These are phyloP conservation scores for Tuber calosporum DNA, from an alignment of 495 filamentous ascomycete genomes.

Conservation along the genomic window DNA sequence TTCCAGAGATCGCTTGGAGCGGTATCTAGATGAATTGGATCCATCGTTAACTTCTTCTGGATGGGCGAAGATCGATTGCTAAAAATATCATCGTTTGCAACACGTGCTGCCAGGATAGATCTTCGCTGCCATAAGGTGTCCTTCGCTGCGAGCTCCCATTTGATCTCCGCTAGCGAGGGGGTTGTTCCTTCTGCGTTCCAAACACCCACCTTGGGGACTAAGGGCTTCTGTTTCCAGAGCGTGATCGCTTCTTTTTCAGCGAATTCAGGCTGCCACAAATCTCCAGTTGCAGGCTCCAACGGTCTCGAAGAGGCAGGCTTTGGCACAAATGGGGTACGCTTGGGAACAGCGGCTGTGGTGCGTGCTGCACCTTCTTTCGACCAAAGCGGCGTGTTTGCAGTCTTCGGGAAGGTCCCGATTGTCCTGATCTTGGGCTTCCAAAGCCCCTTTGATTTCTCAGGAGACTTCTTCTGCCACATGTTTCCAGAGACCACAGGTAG, in stretches of 20 bases:
- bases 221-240: constrained; percentile 18
- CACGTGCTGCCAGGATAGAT: constrained; percentile 18
- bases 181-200: constrained; percentile 29
- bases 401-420: constrained; percentile 11
- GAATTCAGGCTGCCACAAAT: constrained; percentile 15
- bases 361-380: constrained; percentile 30
- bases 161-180: constrained; percentile 28
- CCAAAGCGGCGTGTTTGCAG: constrained; percentile 25
- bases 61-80: constrained; percentile 3
- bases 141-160: constrained; percentile 7
- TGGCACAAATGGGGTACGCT: constrained; percentile 29
- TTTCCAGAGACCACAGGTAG: constrained; percentile 23
- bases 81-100: constrained; percentile 1
- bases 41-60: constrained; percentile 9
- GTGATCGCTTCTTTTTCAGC: not conserved
- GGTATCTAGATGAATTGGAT: not conserved
- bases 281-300: constrained; percentile 17
- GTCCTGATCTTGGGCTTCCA: constrained; percentile 28
- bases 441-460: constrained; percentile 11
- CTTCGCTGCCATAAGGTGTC: constrained; percentile 30
- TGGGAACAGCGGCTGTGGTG: constrained; percentile 33
- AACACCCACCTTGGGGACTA: constrained; percentile 11
- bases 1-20: constrained; percentile 20
- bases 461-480: constrained; percentile 14
- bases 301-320: constrained; percentile 18